Evolutionary conservation across 495 filamentous ascomycete genomes (phyloP).

Genomic region (Podospora didyma): DNA sequence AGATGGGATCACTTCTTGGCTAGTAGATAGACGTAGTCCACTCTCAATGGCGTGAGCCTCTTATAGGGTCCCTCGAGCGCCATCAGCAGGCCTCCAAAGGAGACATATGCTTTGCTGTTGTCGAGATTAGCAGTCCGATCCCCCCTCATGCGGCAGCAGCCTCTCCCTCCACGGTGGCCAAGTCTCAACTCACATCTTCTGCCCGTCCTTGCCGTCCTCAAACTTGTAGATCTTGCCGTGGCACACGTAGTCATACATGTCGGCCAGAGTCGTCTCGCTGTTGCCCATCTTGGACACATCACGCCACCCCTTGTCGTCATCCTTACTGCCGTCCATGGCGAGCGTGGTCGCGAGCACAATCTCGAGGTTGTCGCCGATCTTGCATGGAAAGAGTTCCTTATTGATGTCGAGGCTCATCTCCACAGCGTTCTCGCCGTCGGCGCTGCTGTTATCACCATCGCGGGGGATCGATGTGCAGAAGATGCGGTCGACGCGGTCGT

Average conservation of each 20-base stretch:
- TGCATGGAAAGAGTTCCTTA: slow-evolving; percentile 79
- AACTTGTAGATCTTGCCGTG: slow-evolving; percentile 98
- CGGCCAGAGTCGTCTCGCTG: slow-evolving; percentile 70
- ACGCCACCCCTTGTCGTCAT: slow-evolving; percentile 71
- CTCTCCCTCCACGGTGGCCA: neutral
- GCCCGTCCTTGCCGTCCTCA: slow-evolving; percentile 74
- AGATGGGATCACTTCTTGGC: slow-evolving; percentile 65
- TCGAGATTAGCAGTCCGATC: slow-evolving; percentile 17
- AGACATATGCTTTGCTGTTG: slow-evolving; percentile 81
- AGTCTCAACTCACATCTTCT: slow-evolving; percentile 69
- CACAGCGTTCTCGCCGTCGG: slow-evolving; percentile 65
- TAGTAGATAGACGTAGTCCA: slow-evolving; percentile 90
- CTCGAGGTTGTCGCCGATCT: slow-evolving; percentile 66
- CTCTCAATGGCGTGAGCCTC: slow-evolving; percentile 82
- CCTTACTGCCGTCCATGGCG: slow-evolving; percentile 75
- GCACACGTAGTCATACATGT: slow-evolving; percentile 95
- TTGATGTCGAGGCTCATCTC: slow-evolving; percentile 91
- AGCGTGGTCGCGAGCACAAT: slow-evolving; percentile 80
- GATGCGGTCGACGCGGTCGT: slow-evolving; percentile 89
- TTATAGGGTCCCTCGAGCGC: slow-evolving; percentile 91
- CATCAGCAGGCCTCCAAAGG: slow-evolving; percentile 87
- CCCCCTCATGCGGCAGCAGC: neutral
- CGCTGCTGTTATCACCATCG: slow-evolving; percentile 55
- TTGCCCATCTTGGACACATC: slow-evolving; percentile 55
- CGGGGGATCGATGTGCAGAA: slow-evolving; percentile 54